These are phyloP conservation scores for Komagataea norvegica DNA, from an alignment of 1,139 yeast species.

Conservation along the genomic window DNA sequence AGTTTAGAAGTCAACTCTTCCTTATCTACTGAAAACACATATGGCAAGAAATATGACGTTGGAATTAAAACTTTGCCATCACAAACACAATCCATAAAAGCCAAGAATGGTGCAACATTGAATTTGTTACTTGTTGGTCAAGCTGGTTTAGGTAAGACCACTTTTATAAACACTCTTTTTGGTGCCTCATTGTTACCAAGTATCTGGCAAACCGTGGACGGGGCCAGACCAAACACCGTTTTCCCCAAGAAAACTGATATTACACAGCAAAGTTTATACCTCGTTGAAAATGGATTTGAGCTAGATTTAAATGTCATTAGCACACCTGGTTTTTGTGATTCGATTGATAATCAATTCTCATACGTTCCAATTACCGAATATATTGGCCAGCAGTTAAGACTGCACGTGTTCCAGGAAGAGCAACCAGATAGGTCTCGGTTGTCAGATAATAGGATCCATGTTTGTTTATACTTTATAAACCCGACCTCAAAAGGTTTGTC, in stretches of 20 bases:
- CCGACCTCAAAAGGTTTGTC: conserved; percentile 52
- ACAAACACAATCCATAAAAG: conserved; percentile 28
- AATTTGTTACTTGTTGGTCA: conserved; percentile 58
- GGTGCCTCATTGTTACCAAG: conserved; percentile 28
- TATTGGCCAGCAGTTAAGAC: conserved; percentile 57
- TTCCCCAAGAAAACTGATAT: conserved; percentile 34
- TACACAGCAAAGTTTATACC: conserved; percentile 36
- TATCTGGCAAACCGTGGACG: conserved; percentile 20
- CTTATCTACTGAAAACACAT: conserved; percentile 1
- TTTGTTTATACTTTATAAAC: conserved; percentile 66
- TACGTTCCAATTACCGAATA: conserved; percentile 57
- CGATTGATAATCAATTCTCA: conserved; percentile 50
- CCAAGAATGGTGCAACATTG: conserved; percentile 48
- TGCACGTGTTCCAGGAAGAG: conserved; percentile 58
- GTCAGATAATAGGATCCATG: conserved; percentile 64
- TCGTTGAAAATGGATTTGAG: conserved; percentile 48
- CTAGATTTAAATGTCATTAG: conserved; percentile 54
- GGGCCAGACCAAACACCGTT: conserved; percentile 8
- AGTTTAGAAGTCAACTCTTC: neutral
- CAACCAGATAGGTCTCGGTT: conserved; percentile 57
- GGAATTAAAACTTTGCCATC: conserved; percentile 27
- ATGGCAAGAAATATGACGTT: conserved; percentile 12
- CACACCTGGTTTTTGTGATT: conserved; percentile 81
- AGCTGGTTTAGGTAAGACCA: conserved; percentile 50
- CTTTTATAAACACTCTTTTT: conserved; percentile 57